These are phyloP conservation scores for Trichoderma breve DNA, from an alignment of 2,329 filamentous ascomycete genomes.

Conservation along the genomic window DNA sequence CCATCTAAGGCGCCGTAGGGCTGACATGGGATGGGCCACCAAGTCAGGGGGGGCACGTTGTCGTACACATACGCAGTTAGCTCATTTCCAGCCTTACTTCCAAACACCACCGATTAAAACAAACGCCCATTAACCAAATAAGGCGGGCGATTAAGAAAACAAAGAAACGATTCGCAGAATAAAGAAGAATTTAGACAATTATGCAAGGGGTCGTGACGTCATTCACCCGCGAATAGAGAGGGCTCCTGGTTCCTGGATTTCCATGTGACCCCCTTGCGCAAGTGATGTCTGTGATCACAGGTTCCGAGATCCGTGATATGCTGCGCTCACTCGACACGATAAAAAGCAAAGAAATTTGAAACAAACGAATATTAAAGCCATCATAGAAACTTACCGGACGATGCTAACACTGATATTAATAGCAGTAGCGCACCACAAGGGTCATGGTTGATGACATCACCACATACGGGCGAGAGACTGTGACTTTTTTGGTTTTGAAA, in stretches of 20 bases:
- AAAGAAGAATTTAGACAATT: neutral
- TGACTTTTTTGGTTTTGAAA: constrained; percentile 17
- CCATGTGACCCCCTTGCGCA: constrained; percentile 3
- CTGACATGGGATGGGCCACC: neutral
- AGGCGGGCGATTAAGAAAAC: neutral
- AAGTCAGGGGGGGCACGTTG: neutral
- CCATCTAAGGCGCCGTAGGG: neutral
- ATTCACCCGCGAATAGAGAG: neutral
- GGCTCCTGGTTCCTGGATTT: constrained; percentile 13
- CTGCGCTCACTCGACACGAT: constrained; percentile 3
- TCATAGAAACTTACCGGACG: neutral
- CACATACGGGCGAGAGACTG: neutral
- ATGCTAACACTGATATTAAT: neutral
- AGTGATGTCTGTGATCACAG: constrained; percentile 14
- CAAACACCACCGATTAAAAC: neutral
- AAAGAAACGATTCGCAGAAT: neutral
- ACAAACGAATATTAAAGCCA: neutral
- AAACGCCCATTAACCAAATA: neutral
- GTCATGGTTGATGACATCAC: constrained; percentile 18
- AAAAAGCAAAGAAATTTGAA: neutral
- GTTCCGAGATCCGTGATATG: constrained; percentile 15
- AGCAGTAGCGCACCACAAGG: neutral
- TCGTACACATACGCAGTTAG: neutral
- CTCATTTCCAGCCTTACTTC: neutral
- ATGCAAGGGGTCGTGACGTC: neutral